These are phyloP conservation scores for Gremmenia infestans DNA, from an alignment of 2,329 filamentous ascomycete species.

Conservation along the genomic window DNA sequence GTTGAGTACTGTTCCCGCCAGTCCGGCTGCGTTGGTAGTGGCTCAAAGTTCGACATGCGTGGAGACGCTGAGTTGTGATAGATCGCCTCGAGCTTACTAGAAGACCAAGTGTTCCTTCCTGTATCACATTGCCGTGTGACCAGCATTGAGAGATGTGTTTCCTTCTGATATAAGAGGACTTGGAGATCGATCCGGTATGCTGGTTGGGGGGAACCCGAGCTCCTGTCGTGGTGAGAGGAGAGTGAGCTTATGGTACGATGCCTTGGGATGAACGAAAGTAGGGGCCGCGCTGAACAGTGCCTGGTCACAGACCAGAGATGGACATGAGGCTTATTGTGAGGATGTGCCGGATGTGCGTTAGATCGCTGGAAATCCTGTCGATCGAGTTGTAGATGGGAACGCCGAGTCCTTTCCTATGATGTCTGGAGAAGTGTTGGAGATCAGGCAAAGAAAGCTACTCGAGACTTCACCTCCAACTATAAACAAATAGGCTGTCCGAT, in stretches of 20 bases:
- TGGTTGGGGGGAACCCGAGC: constrained; percentile 1
- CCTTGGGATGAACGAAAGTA: constrained; percentile 30
- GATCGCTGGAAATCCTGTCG: constrained; percentile 10
- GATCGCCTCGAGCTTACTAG: constrained; percentile 32
- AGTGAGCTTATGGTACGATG: constrained; percentile 14
- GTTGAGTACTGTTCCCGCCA: constrained; percentile 34
- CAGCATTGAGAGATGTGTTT: constrained; percentile 32
- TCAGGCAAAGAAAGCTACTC: constrained; percentile 14
- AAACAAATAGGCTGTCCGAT: constrained; percentile 25
- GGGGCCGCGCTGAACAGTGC: constrained; percentile 21
- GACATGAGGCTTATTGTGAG: constrained; percentile 26
- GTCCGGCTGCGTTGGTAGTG: constrained; percentile 32
- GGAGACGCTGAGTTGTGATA: constrained; percentile 31
- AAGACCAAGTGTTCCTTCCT: constrained; percentile 35
- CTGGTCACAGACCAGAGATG: constrained; percentile 27
- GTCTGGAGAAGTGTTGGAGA: constrained; percentile 18
- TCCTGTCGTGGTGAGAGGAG: constrained; percentile 3
- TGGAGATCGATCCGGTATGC: constrained; percentile 12
- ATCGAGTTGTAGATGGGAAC: constrained; percentile 10
- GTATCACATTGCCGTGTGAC: constrained; percentile 34
- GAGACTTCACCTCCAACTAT: constrained; percentile 18
- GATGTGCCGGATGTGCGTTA: constrained; percentile 13
- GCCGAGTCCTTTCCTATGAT: constrained; percentile 18
- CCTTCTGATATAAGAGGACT: constrained; percentile 17
- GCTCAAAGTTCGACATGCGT: constrained; percentile 35